Evolutionary conservation across 75 land plant species (phyloP), one percentile per base, ranked within the genome.

Genomic region (Pinus taeda): DNA sequence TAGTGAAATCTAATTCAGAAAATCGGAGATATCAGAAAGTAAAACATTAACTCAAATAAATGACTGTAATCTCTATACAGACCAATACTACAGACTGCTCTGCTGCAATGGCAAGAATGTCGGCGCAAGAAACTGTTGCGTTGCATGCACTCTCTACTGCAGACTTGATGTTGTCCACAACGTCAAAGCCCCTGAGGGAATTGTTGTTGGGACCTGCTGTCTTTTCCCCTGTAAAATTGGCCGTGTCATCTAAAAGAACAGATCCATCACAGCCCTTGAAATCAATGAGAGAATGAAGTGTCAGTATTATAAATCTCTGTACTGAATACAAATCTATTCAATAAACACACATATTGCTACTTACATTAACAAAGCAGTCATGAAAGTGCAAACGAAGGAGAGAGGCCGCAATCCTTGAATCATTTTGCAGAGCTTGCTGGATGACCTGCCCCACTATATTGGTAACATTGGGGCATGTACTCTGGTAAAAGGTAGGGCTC

Each of bases 341-440:
- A 9, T 49, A 49, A 49, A 49, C 0, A 49, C 13, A 49, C 12
- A 49, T 49, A 49, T 49, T 1, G 11, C 55, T 26, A 77, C 57
- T 75, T 83, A 85, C 90, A 55, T 81, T 20, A 39, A 88, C 93
- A 60, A 91, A 91, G 80, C 93, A 91, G 71, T 91, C 93, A 69
- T 91, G 93, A 74, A 91, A 91, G 37, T 86, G 85, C 56, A 91
- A 77, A 0, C 91, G 84, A 57, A 88, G 61, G 49, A 91, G 80
- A 63, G 82, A 81, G 13, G 93, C 89, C 1, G 78, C 75, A 21
- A 91, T 84, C 1, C 89, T 60, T 6, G 71, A 9, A 63, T 87
- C 89, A 4, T 71, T 75, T 22, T 65, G 45, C 56, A 78, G 21
- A 71, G 85, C 89, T 33, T 79, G 76, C 33, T 81, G 74, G 22